Percentiles rank a stretch among this genome's conserved stretches.
phyloP scores from a whole-genome alignment of 2,329 filamentous ascomycete species.

The Fusarium agapanthi region DNA sequence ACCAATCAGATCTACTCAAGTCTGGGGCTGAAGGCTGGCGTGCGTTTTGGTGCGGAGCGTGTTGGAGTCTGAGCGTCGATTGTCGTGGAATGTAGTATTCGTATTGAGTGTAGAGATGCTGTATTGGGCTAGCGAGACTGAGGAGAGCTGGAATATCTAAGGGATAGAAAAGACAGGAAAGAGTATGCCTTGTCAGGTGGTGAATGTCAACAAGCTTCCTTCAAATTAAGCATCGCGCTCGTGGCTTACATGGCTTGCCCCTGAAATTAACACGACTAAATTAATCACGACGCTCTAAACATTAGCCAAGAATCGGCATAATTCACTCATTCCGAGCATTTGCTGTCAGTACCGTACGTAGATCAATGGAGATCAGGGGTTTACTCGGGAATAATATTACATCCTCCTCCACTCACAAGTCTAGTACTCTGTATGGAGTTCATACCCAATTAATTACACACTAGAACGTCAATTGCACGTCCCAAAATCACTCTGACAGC shows the following conservation, averaged over 20 bases:
- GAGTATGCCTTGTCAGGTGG: not conserved
- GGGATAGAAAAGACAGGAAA: too few relatives aligned
- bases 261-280: conserved; percentile 10
- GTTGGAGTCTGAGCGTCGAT: not conserved
- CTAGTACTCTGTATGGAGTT: not conserved
- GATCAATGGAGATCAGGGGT: not conserved
- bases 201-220: not conserved
- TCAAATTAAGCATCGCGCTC: not conserved
- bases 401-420: not conserved
- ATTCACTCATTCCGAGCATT: not conserved
- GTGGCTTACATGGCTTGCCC: conserved; percentile 13
- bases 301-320: not conserved
- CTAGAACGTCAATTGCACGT: conserved; percentile 26
- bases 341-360: not conserved
- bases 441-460: not conserved
- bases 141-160: not conserved
- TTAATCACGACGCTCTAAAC: not conserved
- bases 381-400: conserved; percentile 5
- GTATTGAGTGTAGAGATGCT: not conserved
- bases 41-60: not conserved
- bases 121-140: not conserved
- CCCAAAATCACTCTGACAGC: conserved; percentile 49
- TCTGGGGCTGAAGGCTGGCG: not conserved
- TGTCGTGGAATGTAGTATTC: not conserved
- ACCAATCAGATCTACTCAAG: accelerated